Evolutionary conservation across 1,284 basidiomycete genomes (phyloP), one percentile per base, ranked within the genome.

Genomic region (Moesziomyces parantarcticus): DNA sequence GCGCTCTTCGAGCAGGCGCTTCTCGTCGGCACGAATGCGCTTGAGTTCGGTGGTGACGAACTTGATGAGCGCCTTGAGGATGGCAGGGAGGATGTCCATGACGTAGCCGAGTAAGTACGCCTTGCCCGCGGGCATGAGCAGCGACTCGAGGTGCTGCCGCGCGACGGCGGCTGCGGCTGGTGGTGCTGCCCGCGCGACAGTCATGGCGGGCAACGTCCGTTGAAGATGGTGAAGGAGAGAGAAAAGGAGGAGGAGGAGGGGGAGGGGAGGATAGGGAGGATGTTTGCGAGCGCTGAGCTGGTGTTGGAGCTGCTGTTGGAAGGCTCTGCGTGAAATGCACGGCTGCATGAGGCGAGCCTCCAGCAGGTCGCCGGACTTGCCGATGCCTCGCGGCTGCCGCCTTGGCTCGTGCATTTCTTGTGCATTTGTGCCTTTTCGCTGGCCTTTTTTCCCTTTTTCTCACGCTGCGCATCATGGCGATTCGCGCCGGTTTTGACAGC

Each of bases 71-170:
- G 64, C 66, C 44, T 79, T 80, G 61, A 80, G 68, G 43, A 80
- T 66, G 50, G 77, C 65, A 11, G 79, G 79, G 6, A 80, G 58
- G 50, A 71, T 64, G 53, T 80, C 79, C 58, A 78, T 64, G 20
- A 75, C 46, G 55, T 79, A 79, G 49, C 79, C 79, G 25, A 80
- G 50, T 22, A 76, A 34, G 51, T 74, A 80, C 3, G 79, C 76
- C 48, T 77, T 75, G 40, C 57, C 48, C 5, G 77, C 77, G 13
- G 79, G 79, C 52, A 74, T 58, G 41, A 78, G 60, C 32, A 76
- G 64, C 41, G 64, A 50, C 49, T 72, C 69, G 61, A 72, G 55
- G 21, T 58, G 62, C 16, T 49, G 40, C n/a, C 50, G 40, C 4
- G 54, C 58, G 41, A 51, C 5, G 13, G 32, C 26, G 5, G 49